Percentiles rank a stretch among this genome's conserved stretches.
These are phyloP conservation scores for Syncephalastrum racemosum DNA, from an alignment of 371 early-diverging fungal genomes.

Conservation along the genomic window DNA sequence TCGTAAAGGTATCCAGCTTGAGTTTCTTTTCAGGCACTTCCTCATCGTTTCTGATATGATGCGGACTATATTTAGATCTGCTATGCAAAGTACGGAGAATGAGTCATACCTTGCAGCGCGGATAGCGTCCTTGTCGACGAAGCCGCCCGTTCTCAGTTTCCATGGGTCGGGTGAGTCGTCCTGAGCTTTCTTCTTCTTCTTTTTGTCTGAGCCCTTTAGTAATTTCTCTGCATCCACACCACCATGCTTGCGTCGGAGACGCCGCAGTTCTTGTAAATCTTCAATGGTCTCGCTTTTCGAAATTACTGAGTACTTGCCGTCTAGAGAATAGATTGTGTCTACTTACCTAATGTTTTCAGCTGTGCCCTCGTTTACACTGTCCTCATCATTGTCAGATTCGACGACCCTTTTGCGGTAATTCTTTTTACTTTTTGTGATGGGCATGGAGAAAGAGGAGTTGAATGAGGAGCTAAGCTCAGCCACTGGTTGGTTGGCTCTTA, in stretches of 20 bases:
- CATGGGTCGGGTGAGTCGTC: conserved; percentile 46
- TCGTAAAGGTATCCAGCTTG: conserved; percentile 73
- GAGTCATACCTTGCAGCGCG: conserved; percentile 14
- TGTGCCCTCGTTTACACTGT: too few species aligned
- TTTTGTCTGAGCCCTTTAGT: conserved; percentile 54
- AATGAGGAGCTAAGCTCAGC: too few species aligned
- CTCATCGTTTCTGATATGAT: conserved; percentile 18
- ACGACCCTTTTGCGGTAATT: too few species aligned
- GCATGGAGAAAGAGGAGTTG: too few species aligned
- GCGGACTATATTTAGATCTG: conserved; percentile 9
- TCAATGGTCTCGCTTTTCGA: conserved; percentile 44
- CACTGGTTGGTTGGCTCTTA: too few species aligned
- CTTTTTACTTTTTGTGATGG: too few species aligned
- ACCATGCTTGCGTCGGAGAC: conserved; percentile 55
- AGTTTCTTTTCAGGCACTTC: conserved; percentile 37
- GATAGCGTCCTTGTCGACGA: conserved; percentile 49
- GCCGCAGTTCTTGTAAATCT: conserved; percentile 66
- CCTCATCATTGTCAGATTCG: too few species aligned
- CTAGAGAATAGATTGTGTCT: too few species aligned
- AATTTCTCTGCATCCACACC: conserved; percentile 64
- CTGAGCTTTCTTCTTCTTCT: conserved; percentile 45
- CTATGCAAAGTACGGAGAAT: conserved; percentile 4
- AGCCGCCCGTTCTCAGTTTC: conserved; percentile 55
- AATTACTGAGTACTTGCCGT: too few species aligned
- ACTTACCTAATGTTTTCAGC: too few species aligned